Base-by-base conservation (phyloP, 305 asterid genomes). In the Plantago coronopus region DNA sequence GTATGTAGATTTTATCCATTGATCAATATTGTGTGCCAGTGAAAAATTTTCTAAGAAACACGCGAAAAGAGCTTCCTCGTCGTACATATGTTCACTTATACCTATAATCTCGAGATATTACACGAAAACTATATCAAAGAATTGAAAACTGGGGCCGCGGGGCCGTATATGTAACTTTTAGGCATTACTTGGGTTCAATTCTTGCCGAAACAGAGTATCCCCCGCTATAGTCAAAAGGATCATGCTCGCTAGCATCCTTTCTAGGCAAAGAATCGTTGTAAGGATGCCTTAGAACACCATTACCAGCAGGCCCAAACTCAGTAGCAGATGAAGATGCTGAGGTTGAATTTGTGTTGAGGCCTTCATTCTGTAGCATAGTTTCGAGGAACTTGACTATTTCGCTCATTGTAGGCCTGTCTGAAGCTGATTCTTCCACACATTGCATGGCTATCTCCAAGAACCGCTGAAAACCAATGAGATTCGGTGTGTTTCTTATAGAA, bases 361-460 rank as follows among this genome's bases (percentile, higher is more conserved):
- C 94, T 70, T 89, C 99, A 25, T 67, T 81, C 77, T 85, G 88
- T 11, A 93, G 69, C 43, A 89, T 77, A 11, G 63, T 63, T 62
- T 91, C 98, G 17, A 91, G 71, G 60, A 71, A 49, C 78, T 93
- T 93, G 31, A 87, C 99, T 1, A 83, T 89, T 61, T 89, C 96
- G 42, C 85, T 69, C 97, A 89, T 89, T 8, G 94, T 73, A 8
- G 99, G 99, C 25, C 99, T 84, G 44, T 83, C 95, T 5, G 90
- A 78, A 6, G 91, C 96, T 2, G 87, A 78, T 74, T 93, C 97
- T 63, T 93, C 99, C 0, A 87, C 96, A 51, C 97, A 93, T 69
- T 85, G 99, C 74, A 93, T 65, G 1, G 96, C 99, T 69, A 93
- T 40, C 43, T 89, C 95, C 5, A 87, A 40, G 48, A 85, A 93